phyloP scores from a whole-genome alignment of 495 filamentous ascomycete genomes.

The Talaromyces nanjingensis region DNA sequence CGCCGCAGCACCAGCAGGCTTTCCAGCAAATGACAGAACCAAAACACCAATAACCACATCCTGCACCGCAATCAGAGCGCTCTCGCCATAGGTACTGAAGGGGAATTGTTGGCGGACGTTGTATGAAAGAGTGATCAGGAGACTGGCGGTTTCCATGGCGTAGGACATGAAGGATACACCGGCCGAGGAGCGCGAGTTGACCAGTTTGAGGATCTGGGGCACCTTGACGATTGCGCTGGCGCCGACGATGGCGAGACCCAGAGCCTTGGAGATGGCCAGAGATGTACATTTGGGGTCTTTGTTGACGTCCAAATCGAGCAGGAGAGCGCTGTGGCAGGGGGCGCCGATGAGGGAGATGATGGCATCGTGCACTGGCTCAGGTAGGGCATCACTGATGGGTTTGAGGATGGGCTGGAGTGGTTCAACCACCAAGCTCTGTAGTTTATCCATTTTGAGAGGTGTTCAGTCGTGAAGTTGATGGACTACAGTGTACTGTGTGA shows the following conservation, averaged over 20 bases:
- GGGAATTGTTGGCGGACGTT: constrained; percentile 85
- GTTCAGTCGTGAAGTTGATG: background rate
- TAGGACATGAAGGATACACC: constrained; percentile 88
- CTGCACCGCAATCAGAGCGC: constrained; percentile 81
- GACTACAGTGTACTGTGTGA: background rate
- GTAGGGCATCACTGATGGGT: constrained; percentile 74
- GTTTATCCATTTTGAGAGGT: constrained; percentile 26
- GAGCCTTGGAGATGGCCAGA: constrained; percentile 80
- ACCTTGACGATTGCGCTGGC: constrained; percentile 89
- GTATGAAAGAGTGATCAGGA: constrained; percentile 83
- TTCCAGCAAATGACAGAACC: constrained; percentile 72
- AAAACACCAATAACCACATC: constrained; percentile 81
- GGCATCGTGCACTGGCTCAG: constrained; percentile 65
- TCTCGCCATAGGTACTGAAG: constrained; percentile 94
- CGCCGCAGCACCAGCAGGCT: constrained; percentile 52
- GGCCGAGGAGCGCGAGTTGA: constrained; percentile 66
- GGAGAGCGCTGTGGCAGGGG: constrained; percentile 71
- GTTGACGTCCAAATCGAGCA: constrained; percentile 71
- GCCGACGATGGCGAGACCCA: constrained; percentile 87
- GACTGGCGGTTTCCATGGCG: constrained; percentile 78
- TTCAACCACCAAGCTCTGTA: constrained; percentile 47
- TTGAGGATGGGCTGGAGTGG: constrained; percentile 60
- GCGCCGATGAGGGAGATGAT: constrained; percentile 74
- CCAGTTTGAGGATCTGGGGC: constrained; percentile 87
- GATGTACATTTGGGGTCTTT: constrained; percentile 68